A percentile compares a stretch with the other conserved stretches of the same genome.
Evolutionary conservation across 768 basidiomycete species (phyloP).

Genomic region (Tricholoma bakamatsutake): DNA sequence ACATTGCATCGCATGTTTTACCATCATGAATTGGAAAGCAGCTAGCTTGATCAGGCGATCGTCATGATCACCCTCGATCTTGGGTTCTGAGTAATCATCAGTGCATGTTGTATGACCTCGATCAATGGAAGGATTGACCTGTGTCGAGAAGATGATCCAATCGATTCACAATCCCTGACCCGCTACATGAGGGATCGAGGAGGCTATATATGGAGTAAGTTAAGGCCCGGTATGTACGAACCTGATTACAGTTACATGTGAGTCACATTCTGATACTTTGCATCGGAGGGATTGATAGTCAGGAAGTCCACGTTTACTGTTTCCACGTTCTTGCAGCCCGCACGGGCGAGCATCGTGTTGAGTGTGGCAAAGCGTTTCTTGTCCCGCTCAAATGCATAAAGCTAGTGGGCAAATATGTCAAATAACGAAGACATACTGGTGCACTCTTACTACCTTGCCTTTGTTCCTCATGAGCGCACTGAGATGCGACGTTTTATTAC

Average conservation of each 20-base stretch:
- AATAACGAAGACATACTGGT: not conserved
- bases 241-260: constrained; percentile 65
- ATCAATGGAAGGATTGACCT: constrained; percentile 37
- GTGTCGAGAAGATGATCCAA: constrained; percentile 77
- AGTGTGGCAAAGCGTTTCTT: constrained; percentile 77
- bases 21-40: constrained; percentile 84
- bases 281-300: constrained; percentile 59
- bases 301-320: constrained; percentile 82
- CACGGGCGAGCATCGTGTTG: constrained; percentile 77
- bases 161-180: constrained; percentile 88
- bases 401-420: constrained; percentile 28
- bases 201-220: constrained; percentile 41
- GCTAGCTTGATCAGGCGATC: constrained; percentile 81
- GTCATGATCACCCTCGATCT: constrained; percentile 50
- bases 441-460: constrained; percentile 55
- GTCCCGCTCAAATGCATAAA: constrained; percentile 89
- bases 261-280: constrained; percentile 59
- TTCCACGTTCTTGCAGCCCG: constrained; percentile 76
- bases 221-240: constrained; percentile 1
- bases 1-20: constrained; percentile 96
- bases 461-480: constrained; percentile 81
- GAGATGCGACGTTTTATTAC: constrained; percentile 95
- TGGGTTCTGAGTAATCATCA: constrained; percentile 36
- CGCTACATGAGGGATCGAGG: constrained; percentile 94
- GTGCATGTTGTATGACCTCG: constrained; percentile 1